A percentile compares a stretch with the other conserved stretches of the same genome.
phyloP scores from a whole-genome alignment of 176 grass and related monocot species.

The Pontederia crassipes region DNA sequence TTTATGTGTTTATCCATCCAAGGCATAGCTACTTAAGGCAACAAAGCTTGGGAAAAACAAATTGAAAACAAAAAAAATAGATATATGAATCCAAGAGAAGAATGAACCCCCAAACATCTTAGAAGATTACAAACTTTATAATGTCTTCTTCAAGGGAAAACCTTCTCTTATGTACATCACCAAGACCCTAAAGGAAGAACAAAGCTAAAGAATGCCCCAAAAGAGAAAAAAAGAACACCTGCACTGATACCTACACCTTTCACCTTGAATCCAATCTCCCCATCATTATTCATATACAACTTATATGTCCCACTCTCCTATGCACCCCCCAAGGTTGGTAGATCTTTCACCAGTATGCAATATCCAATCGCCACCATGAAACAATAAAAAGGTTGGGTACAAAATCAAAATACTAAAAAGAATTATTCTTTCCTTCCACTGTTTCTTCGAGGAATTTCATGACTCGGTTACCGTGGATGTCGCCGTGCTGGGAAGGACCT shows the following conservation, averaged over 20 bases:
- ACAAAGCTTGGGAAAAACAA: background rate
- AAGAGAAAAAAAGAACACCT: background rate
- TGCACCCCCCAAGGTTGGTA: background rate
- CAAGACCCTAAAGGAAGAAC: background rate
- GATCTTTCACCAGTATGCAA: background rate
- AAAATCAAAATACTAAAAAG: background rate
- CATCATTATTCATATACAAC: background rate
- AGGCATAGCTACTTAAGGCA: no score
- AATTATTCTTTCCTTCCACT: background rate
- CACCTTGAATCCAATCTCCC: background rate
- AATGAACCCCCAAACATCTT: slow-evolving; percentile 9
- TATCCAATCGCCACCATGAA: background rate
- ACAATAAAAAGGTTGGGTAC: background rate
- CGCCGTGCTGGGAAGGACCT: slow-evolving; percentile 21
- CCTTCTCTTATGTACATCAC: slow-evolving; percentile 13
- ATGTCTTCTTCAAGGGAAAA: slow-evolving; percentile 2
- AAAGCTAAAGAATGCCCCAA: background rate
- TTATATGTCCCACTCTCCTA: background rate
- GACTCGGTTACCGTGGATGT: background rate
- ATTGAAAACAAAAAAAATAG: background rate
- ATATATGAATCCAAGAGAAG: slow-evolving; percentile 10
- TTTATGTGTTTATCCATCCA: no score
- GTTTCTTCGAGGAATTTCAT: background rate
- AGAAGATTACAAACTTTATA: slow-evolving; percentile 1
- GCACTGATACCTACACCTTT: background rate